phyloP scores from a whole-genome alignment of 2,329 filamentous ascomycete species.

The Diaporthe longicolla region DNA sequence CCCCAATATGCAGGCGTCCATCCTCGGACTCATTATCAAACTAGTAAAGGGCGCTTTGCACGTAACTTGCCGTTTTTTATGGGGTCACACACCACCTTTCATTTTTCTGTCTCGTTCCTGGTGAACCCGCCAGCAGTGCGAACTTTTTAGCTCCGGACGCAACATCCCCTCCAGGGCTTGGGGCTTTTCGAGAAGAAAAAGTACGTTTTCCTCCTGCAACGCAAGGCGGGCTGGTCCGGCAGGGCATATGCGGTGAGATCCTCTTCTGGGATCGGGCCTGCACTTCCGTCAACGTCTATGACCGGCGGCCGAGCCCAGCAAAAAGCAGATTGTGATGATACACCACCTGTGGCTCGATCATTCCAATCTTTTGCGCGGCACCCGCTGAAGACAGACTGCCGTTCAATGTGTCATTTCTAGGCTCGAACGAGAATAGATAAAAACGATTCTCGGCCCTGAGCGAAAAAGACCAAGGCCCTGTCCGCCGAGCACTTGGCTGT shows the following conservation, averaged over 20 bases:
- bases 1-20: slow-evolving; percentile 6
- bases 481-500: background rate
- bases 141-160: background rate
- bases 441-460: background rate
- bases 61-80: background rate
- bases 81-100: slow-evolving; percentile 1
- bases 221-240: slow-evolving; percentile 1
- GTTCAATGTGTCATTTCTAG: background rate
- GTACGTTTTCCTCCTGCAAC: background rate
- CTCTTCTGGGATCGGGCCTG: slow-evolving; percentile 6
- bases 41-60: background rate
- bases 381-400: background rate
- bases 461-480: background rate
- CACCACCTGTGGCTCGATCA: background rate
- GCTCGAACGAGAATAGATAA: background rate
- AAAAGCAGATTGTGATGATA: background rate
- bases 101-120: background rate
- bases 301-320: too few species aligned
- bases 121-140: background rate
- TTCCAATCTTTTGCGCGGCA: too few species aligned
- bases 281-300: background rate
- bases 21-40: background rate
- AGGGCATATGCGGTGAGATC: slow-evolving; percentile 3
- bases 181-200: background rate
- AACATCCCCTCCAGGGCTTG: background rate